Conservation (phyloP, 257 asterid species). For the Cruciata laevipes region DNA sequence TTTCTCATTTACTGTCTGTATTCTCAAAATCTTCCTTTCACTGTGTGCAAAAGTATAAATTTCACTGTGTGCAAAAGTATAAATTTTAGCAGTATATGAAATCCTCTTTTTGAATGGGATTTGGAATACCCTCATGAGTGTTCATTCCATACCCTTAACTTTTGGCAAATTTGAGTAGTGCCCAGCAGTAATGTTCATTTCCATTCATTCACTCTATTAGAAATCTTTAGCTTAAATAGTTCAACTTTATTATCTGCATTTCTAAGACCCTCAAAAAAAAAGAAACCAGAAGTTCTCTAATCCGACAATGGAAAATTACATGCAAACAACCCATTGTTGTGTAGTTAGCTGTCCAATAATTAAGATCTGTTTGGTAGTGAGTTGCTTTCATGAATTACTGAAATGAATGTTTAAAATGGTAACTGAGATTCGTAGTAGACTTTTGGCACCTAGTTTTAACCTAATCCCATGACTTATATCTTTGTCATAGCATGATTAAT, state of each 20-base stretch:
- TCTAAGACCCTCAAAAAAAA: background rate
- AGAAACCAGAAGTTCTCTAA: background rate
- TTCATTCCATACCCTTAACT: background rate
- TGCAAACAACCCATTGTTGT: background rate
- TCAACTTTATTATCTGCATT: background rate
- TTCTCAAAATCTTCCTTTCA: background rate
- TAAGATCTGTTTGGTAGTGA: constrained; percentile 33
- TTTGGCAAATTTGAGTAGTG: background rate
- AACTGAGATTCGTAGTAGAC: constrained; percentile 24
- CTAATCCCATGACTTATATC: constrained; percentile 29
- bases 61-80: background rate
- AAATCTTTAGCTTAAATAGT: background rate
- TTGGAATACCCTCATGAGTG: background rate
- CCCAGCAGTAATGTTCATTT: background rate
- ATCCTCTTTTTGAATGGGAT: background rate
- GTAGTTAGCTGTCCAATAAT: constrained; percentile 10
- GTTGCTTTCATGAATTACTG: constrained; percentile 44
- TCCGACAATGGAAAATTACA: background rate
- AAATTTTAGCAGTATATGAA: background rate
- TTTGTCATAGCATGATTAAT: constrained; percentile 12
- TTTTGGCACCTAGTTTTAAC: constrained; percentile 31
- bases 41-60: background rate
- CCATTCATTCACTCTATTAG: background rate
- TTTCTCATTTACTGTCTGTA: background rate
- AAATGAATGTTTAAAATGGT: constrained; percentile 8